Evolutionary conservation across 2,329 filamentous ascomycete species (phyloP), one percentile per base, ranked within the genome.

Genomic region (Aspergillus sergii): DNA sequence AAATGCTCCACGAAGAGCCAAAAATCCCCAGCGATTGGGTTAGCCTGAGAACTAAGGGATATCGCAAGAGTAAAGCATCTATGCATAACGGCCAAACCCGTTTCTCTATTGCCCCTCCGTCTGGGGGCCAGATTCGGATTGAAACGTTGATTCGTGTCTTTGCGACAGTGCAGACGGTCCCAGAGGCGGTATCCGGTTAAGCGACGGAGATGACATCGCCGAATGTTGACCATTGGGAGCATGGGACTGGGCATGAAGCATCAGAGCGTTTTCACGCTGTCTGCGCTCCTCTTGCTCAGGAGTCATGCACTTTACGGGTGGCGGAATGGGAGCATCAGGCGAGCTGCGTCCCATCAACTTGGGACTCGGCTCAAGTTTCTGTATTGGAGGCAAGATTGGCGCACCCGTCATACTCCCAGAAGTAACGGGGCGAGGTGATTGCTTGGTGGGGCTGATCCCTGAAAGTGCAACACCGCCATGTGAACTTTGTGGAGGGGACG

Each of bases 371-470:
- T 80, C 76, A 10, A 81, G 68, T 68, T 69, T 73, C 63, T 77
- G 78, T 7, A 81, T 76, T 2, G 78, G 78, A 30, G 78, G 79
- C 23, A 81, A 67, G 11, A 81, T 71, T 0, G 78, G 71, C 2
- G 77, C 74, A 6, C 74, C 73, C 9, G 72, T 69, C 55, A 78
- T 68, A 43, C 73, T 69, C 55, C 74, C 74, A 16, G 73, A 73
- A 26, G 76, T 79, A 60, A 76, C 68, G 2, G 76, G 75, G 9
- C 78, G 74, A 32, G 80, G 79, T 12, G 79, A 80, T 55, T 82
- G 78, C 64, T 83, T 83, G 16, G 74, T 81, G 14, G 81, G 81
- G 34, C 80, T 82, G 30, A 82, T 76, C 2, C 81, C 81, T 0
- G 81, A 82, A 54, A 80, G 69, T 9, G 76, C 69, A 58, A 76